Evolutionary conservation across 108 stramenopile genomes (phyloP).

Genomic region (Hondaea fermentalgiana): DNA sequence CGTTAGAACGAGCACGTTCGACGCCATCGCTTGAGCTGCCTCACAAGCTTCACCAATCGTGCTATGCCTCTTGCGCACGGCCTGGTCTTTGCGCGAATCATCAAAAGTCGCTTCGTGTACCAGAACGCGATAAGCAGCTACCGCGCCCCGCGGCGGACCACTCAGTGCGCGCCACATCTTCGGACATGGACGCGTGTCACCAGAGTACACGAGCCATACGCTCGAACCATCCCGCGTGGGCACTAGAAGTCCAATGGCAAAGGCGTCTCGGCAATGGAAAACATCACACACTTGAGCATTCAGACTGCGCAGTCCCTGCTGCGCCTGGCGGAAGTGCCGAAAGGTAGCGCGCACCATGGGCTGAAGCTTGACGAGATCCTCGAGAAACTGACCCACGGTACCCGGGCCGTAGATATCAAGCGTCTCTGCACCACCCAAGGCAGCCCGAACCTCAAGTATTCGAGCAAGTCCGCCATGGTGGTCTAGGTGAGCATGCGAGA

Average conservation of each 20-base stretch:
- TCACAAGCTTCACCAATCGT: not conserved
- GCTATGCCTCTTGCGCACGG: not conserved
- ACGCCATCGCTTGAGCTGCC: not conserved
- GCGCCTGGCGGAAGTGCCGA: not conserved
- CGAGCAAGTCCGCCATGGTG: not conserved
- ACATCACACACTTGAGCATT: not conserved
- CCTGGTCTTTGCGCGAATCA: not conserved
- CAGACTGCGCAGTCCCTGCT: not conserved
- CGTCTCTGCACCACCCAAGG: not conserved
- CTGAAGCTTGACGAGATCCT: not conserved
- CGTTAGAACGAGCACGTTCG: not conserved
- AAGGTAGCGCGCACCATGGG: not conserved
- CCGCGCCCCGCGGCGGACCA: not conserved
- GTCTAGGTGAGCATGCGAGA: not conserved
- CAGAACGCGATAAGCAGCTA: not conserved
- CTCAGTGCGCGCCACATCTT: not conserved
- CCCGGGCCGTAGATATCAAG: not conserved
- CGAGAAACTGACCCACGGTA: not conserved
- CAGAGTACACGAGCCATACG: constrained; percentile 1
- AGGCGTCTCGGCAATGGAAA: not conserved
- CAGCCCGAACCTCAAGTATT: not conserved
- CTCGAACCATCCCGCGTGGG: not conserved
- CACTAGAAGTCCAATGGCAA: not conserved
- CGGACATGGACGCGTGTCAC: constrained; percentile 6
- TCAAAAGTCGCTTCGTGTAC: constrained; percentile 9